phyloP scores from a whole-genome alignment of 208 protist species.

The Leishmania aethiopica region DNA sequence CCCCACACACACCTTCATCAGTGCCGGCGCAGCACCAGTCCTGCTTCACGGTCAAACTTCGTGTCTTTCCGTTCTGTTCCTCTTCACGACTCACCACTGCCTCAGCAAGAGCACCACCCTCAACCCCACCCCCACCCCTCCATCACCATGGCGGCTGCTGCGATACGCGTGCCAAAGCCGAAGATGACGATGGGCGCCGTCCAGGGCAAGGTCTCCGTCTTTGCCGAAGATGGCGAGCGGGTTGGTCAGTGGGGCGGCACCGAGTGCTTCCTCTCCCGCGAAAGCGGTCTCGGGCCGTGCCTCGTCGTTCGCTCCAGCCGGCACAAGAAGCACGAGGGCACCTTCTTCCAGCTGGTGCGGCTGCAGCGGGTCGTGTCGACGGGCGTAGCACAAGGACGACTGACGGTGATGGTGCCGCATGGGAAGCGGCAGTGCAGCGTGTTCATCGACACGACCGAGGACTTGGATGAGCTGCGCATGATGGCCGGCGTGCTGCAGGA shows the following conservation, averaged over 20 bases:
- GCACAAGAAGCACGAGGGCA: constrained; percentile 67
- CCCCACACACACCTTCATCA: too few species aligned
- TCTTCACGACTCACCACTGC: not conserved
- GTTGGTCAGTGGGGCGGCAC: constrained; percentile 85
- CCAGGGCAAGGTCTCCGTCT: constrained; percentile 61
- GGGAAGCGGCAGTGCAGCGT: constrained; percentile 56
- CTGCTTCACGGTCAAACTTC: not conserved
- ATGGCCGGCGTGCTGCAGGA: constrained; percentile 76
- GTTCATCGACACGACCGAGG: constrained; percentile 65
- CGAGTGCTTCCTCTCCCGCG: constrained; percentile 81
- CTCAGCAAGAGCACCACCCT: not conserved
- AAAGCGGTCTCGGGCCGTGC: constrained; percentile 72
- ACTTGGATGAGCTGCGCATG: constrained; percentile 60
- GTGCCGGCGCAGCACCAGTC: not conserved
- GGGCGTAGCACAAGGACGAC: constrained; percentile 56
- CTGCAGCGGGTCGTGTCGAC: constrained; percentile 60
- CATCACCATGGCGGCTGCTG: constrained; percentile 22
- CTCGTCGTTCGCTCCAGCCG: constrained; percentile 73
- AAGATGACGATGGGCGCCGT: constrained; percentile 71
- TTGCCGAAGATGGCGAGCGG: constrained; percentile 60
- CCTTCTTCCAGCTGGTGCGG: constrained; percentile 65
- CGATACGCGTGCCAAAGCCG: constrained; percentile 31
- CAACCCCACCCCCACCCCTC: not conserved
- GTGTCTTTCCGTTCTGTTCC: not conserved
- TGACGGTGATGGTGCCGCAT: constrained; percentile 75